Percentiles rank a stretch among this genome's conserved stretches.
Evolutionary conservation across 257 asterid genomes (phyloP).

Genomic region (Petrea volubilis): DNA sequence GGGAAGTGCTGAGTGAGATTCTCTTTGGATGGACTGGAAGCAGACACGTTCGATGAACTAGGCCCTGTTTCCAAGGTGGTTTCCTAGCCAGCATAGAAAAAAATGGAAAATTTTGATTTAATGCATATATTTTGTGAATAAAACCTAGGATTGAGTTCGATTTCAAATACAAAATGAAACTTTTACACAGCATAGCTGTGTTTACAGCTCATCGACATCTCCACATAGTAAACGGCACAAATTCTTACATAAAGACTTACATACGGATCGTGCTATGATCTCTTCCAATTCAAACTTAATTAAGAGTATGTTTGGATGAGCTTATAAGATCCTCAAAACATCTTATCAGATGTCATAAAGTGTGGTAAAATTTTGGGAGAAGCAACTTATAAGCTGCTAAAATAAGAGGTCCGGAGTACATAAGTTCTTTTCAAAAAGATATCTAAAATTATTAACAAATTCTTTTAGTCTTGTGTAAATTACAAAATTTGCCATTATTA

Average conservation of each 20-base stretch:
- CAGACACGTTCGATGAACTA: conserved; percentile 49
- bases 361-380: too few relatives aligned
- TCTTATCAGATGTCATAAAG: too few relatives aligned
- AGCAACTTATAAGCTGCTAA: too few relatives aligned
- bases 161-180: not conserved
- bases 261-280: not conserved
- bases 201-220: not conserved
- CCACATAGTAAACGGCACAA: not conserved
- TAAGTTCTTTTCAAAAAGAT: too few relatives aligned
- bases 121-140: not conserved
- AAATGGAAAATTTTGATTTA: not conserved
- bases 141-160: not conserved
- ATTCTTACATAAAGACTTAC: too few relatives aligned
- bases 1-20: conserved; percentile 46
- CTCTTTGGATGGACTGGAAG: conserved; percentile 49
- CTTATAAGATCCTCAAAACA: too few relatives aligned
- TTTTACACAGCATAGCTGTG: not conserved
- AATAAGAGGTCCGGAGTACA: too few relatives aligned
- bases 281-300: not conserved
- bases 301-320: too few relatives aligned
- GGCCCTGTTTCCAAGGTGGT: conserved; percentile 35
- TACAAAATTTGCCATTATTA: too few relatives aligned
- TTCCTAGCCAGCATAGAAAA: conserved; percentile 35
- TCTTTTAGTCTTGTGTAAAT: too few relatives aligned
- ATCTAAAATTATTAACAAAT: too few relatives aligned